phyloP scores from a whole-genome alignment of 2,329 filamentous ascomycete species.

The Coniochaeta pulveracea region DNA sequence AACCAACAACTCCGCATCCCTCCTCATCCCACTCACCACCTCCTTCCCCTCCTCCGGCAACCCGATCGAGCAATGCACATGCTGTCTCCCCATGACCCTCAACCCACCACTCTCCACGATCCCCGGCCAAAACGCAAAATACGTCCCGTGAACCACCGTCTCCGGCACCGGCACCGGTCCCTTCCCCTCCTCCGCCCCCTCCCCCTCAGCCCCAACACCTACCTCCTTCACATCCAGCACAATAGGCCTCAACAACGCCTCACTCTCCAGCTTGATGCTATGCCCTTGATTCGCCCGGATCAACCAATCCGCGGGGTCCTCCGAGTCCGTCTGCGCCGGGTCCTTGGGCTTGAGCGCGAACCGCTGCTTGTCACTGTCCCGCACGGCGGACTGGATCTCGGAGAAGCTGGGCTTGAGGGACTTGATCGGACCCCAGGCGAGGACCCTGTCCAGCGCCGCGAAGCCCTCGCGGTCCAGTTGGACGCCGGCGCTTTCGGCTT shows the following conservation, averaged over 20 bases:
- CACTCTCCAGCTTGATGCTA: conserved; percentile 65
- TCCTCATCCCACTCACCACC: conserved; percentile 73
- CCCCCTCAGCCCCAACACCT: too few relatives aligned
- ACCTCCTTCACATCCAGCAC: too few relatives aligned
- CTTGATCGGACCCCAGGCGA: conserved; percentile 47
- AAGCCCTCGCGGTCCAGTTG: conserved; percentile 47
- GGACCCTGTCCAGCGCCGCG: conserved; percentile 44
- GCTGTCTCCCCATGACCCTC: conserved; percentile 69
- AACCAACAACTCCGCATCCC: conserved; percentile 64
- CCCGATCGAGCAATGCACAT: conserved; percentile 81
- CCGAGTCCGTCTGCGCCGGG: conserved; percentile 14
- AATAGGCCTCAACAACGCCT: conserved; percentile 58
- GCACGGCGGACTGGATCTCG: conserved; percentile 61
- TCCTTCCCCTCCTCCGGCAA: conserved; percentile 37
- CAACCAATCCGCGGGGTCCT: conserved; percentile 56
- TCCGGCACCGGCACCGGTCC: conserved; percentile 34
- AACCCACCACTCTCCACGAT: conserved; percentile 73
- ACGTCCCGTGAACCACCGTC: conserved; percentile 78
- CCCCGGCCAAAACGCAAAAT: conserved; percentile 63
- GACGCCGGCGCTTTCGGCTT: conserved; percentile 45
- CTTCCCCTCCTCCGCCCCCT: not conserved
- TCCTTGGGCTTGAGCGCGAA: conserved; percentile 61
- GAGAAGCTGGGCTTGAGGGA: conserved; percentile 61
- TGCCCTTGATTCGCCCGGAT: conserved; percentile 97
- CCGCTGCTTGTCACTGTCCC: conserved; percentile 78